Evolutionary conservation across 2,329 filamentous ascomycete species (phyloP).

Genomic region (Cadophora sp.): DNA sequence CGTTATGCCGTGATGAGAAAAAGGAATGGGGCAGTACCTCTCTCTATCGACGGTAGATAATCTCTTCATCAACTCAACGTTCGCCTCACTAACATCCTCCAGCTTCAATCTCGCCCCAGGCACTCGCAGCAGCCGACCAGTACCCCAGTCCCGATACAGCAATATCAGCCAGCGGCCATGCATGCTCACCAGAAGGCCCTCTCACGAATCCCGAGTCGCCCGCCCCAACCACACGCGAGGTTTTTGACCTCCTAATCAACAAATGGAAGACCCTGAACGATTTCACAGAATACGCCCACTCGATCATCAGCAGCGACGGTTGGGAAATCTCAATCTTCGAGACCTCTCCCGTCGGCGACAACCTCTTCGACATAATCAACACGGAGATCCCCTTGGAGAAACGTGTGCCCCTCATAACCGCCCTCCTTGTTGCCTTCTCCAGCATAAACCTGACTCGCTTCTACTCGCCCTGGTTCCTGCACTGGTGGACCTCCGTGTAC

Average conservation of each 20-base stretch:
- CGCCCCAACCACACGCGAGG: conserved; percentile 9
- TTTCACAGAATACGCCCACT: conserved; percentile 28
- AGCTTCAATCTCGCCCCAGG: background rate
- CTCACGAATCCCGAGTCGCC: background rate
- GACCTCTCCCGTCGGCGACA: conserved; percentile 13
- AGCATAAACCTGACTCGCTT: conserved; percentile 19
- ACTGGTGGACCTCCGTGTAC: conserved; percentile 31
- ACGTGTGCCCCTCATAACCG: conserved; percentile 24
- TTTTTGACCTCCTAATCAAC: conserved; percentile 20
- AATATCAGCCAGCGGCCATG: background rate
- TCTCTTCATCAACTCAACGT: background rate
- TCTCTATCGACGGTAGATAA: background rate
- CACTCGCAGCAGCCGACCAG: conserved; percentile 2
- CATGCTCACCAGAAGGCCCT: background rate
- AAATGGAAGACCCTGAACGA: conserved; percentile 32
- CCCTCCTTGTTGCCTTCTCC: conserved; percentile 28
- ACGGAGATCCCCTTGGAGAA: conserved; percentile 15
- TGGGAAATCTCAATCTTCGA: conserved; percentile 30
- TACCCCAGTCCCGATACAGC: conserved; percentile 16
- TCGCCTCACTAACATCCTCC: background rate
- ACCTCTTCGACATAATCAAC: conserved; percentile 28
- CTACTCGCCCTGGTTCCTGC: conserved; percentile 21
- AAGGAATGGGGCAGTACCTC: background rate
- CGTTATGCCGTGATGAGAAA: background rate
- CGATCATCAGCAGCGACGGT: conserved; percentile 23